These are phyloP conservation scores for Glutinoglossum americanum DNA, from an alignment of 495 filamentous ascomycete genomes.

Conservation along the genomic window DNA sequence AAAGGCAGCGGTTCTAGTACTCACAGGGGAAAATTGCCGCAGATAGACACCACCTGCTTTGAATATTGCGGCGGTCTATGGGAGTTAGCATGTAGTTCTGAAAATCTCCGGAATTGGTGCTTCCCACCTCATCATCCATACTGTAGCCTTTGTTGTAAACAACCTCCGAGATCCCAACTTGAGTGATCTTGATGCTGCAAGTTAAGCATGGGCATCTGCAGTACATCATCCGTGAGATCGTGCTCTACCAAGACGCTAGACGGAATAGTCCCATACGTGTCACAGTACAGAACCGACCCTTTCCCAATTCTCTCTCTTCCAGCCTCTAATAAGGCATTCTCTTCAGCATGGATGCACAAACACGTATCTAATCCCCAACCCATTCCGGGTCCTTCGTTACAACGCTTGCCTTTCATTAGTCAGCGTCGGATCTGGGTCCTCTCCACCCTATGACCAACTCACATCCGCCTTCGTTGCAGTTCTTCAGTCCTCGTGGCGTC, in stretches of 20 bases:
- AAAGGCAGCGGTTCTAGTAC: not conserved
- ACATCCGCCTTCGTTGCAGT: slow-evolving; percentile 92
- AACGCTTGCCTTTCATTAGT: slow-evolving; percentile 35
- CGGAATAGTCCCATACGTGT: slow-evolving; percentile 34
- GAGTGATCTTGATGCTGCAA: slow-evolving; percentile 94
- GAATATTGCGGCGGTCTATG: not conserved
- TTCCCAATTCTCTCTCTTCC: slow-evolving; percentile 74
- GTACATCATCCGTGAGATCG: not conserved
- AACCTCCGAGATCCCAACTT: slow-evolving; percentile 87
- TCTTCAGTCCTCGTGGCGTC: slow-evolving; percentile 62
- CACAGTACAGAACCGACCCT: slow-evolving; percentile 67
- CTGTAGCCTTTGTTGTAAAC: slow-evolving; percentile 85
- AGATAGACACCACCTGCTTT: not conserved
- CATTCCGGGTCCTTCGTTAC: slow-evolving; percentile 49
- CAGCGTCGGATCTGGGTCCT: not conserved
- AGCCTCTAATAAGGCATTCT: slow-evolving; percentile 88
- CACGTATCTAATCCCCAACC: slow-evolving; percentile 66
- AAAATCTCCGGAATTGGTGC: not conserved
- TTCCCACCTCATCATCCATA: slow-evolving; percentile 49
- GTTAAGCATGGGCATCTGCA: slow-evolving; percentile 80
- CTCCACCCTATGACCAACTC: slow-evolving; percentile 9
- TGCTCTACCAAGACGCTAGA: not conserved
- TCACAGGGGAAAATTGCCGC: slow-evolving; percentile 2
- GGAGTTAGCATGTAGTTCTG: not conserved
- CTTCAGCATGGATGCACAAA: slow-evolving; percentile 87